Evolutionary conservation across 2,329 filamentous ascomycete genomes (phyloP).

Genomic region (Clarireedia paspali): DNA sequence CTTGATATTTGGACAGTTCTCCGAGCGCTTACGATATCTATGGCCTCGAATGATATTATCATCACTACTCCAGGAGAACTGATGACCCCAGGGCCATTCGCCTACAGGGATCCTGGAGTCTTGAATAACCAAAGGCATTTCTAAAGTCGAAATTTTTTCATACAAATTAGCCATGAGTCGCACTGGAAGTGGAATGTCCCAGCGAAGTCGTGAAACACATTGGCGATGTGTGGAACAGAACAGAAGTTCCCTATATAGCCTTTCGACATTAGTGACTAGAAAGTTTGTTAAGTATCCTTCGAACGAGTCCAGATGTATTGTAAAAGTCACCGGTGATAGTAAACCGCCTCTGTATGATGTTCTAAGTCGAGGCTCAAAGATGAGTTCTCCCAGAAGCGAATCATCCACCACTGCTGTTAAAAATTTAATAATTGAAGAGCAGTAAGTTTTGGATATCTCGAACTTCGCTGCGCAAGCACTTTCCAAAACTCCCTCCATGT

Average conservation of each 20-base stretch:
- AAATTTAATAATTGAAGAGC: background rate
- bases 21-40: no score
- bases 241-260: background rate
- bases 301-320: background rate
- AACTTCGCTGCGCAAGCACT: background rate
- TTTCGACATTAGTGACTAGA: background rate
- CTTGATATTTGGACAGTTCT: no score
- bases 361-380: background rate
- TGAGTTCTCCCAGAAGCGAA: background rate
- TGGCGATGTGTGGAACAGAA: background rate
- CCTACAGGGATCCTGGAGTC: no score
- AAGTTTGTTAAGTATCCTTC: background rate
- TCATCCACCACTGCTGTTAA: background rate
- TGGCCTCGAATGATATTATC: no score
- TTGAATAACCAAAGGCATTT: no score
- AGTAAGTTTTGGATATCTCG: background rate
- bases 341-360: background rate
- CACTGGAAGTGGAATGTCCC: background rate
- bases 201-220: background rate
- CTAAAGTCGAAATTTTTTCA: no score
- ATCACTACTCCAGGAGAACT: no score
- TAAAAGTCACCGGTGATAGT: background rate
- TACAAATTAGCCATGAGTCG: background rate
- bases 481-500: background rate
- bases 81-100: no score